Base-by-base conservation (phyloP, 169 alveolate genomes). In the Plasmodium reichenowi region DNA sequence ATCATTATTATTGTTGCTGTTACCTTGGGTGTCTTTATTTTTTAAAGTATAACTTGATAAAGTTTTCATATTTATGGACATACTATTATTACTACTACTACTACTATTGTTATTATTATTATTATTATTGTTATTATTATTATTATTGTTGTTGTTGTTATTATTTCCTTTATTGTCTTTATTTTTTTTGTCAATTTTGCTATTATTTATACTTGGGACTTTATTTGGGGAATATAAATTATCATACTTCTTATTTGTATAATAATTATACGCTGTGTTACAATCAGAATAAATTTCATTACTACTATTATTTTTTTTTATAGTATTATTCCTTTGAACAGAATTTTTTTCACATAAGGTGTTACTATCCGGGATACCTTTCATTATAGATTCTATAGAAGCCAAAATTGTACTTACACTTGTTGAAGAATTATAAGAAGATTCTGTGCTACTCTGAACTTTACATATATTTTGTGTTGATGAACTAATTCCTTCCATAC, bases 361-460 rank as follows among this genome's bases (percentile, higher is more conserved):
- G 1, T 78, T 63, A 13, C 66, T 67, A 32, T 80, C 64, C 0
- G 90, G 90, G 1, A 80, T 80, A 12, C 56, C 20, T 54, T 47
- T 68, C 48, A 68, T 38, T n/a, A 47, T 20, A 1, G 73, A 67
- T 43, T 67, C 90, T 1, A 32, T 62, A 20, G 90, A 56, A 1
- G 58, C 90, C 1, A 80, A 52, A 20, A 80, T 72, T 3, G 83
- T 80, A 8, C 83, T 80, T 1, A 67, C 29, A 56, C 90, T 80
- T 15, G 26, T 43, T 5, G 72, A 24, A 12, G 78, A 80, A 17
- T 52, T 47, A 38, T 54, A 66, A 56, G 32, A 26, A 20, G 66
- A 60, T 8, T 75, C 52, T 10, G 15, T 10, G 10, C 10, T 5
- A 48, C 45, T 63, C 0, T 48, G 22, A 29, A 60, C 38, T n/a